Evolutionary conservation across 2,329 filamentous ascomycete species (phyloP).

Genomic region (Xylaria multiplex): DNA sequence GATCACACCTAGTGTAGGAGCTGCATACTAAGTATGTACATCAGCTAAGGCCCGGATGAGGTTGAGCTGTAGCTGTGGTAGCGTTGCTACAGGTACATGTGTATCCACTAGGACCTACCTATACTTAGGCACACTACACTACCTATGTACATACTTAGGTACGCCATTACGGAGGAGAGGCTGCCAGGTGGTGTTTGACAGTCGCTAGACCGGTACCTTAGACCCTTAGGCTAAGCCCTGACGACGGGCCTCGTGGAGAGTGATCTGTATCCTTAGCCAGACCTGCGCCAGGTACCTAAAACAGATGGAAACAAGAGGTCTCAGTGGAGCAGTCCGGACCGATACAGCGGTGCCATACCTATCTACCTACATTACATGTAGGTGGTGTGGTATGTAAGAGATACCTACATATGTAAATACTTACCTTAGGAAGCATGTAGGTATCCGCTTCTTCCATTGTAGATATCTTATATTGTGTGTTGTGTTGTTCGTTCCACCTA

Average conservation of each 20-base stretch:
- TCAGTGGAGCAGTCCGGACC: conserved; percentile 25
- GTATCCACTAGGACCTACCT: conserved; percentile 4
- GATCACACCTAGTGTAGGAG: conserved; percentile 7
- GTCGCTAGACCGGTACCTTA: conserved; percentile 1
- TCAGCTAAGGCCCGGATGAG: not conserved
- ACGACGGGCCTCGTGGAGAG: conserved; percentile 17
- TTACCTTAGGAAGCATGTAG: not conserved
- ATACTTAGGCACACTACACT: too few species aligned
- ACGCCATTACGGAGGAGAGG: not conserved
- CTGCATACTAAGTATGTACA: conserved; percentile 2
- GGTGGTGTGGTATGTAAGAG: not conserved
- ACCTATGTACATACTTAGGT: too few species aligned
- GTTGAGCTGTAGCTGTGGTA: conserved; percentile 2
- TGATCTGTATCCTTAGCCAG: conserved; percentile 3
- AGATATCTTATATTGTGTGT: too few species aligned
- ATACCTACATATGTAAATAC: conserved; percentile 13
- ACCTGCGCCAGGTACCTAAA: conserved; percentile 15
- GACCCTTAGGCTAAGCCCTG: conserved; percentile 11
- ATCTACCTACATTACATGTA: too few species aligned
- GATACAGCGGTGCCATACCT: conserved; percentile 25
- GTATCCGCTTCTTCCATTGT: conserved; percentile 16
- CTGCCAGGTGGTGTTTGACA: too few species aligned
- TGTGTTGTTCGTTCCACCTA: conserved; percentile 17
- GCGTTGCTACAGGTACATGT: conserved; percentile 5
- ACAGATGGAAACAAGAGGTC: conserved; percentile 7